Conservation (phyloP, 768 basidiomycete species). For the Suillus brevipes region DNA sequence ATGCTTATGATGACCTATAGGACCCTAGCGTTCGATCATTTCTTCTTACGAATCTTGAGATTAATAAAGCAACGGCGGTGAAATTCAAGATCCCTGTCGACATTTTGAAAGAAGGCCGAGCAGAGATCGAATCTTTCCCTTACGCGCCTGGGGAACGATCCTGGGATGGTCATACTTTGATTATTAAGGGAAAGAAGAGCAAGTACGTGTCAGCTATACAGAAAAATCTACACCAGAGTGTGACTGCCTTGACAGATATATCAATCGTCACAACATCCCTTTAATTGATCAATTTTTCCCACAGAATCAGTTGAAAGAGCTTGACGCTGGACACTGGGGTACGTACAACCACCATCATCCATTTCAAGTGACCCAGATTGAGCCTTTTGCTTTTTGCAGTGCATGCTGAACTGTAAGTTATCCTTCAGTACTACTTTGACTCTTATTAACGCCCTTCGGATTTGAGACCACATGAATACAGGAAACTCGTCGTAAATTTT, state of each 20-base stretch:
- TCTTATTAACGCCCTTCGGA: slow-evolving; percentile 1
- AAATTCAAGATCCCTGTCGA: slow-evolving; percentile 75
- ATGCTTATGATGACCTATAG: slow-evolving; percentile 41
- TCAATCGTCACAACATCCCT: slow-evolving; percentile 70
- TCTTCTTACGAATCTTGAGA: slow-evolving; percentile 77
- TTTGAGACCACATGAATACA: slow-evolving; percentile 58
- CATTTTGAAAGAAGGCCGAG: slow-evolving; percentile 60
- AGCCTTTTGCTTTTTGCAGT: slow-evolving; percentile 43
- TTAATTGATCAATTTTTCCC: slow-evolving; percentile 74
- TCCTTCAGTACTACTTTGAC: not conserved
- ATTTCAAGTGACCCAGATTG: not conserved
- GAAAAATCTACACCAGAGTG: not conserved
- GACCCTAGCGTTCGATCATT: slow-evolving; percentile 76
- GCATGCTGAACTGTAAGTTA: slow-evolving; percentile 70
- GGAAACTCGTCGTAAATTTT: slow-evolving; percentile 35
- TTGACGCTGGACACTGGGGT: slow-evolving; percentile 92
- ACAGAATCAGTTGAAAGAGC: slow-evolving; percentile 52
- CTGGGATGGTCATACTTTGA: slow-evolving; percentile 63
- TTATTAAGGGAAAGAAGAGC: slow-evolving; percentile 80
- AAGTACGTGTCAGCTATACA: slow-evolving; percentile 42
- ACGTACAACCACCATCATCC: slow-evolving; percentile 24
- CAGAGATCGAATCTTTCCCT: slow-evolving; percentile 77
- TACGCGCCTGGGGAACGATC: slow-evolving; percentile 54
- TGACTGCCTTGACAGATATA: slow-evolving; percentile 50
- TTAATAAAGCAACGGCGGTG: slow-evolving; percentile 35